Conservation (phyloP, 2,329 filamentous ascomycete species). For the Alternaria metachromatica region DNA sequence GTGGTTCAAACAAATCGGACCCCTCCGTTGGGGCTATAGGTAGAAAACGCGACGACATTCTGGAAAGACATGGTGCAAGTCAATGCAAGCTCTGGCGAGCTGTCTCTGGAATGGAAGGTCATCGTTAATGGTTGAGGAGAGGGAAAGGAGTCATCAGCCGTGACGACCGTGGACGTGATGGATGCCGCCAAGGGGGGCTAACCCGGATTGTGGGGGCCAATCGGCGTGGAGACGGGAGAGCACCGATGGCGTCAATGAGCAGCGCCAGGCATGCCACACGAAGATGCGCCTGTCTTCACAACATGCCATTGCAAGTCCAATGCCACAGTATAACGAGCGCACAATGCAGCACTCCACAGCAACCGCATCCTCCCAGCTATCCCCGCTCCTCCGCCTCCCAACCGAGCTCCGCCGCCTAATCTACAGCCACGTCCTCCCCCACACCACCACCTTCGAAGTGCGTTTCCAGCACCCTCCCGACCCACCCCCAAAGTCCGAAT, state of each 20-base stretch:
- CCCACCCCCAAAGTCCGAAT: conserved; percentile 29
- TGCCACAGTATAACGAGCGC: neutral
- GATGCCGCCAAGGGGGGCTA: conserved; percentile 22
- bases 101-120: conserved; percentile 30
- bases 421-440: conserved; percentile 52
- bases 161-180: conserved; percentile 15
- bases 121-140: conserved; percentile 33
- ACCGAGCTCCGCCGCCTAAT: conserved; percentile 55
- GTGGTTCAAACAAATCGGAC: conserved; percentile 54
- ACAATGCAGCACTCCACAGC: conserved; percentile 19
- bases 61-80: conserved; percentile 25
- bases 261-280: neutral
- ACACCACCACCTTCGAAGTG: conserved; percentile 42
- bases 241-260: conserved; percentile 21
- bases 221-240: conserved; percentile 19
- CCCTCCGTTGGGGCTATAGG: conserved; percentile 63
- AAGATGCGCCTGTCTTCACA: conserved; percentile 2
- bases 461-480: conserved; percentile 23
- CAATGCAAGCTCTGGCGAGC: conserved; percentile 35
- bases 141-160: conserved; percentile 34
- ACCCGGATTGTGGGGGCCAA: conserved; percentile 25
- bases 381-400: conserved; percentile 49
- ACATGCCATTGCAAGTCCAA: neutral
- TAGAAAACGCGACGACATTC: conserved; percentile 38
- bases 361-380: conserved; percentile 12